Percentiles rank a stretch among this genome's conserved stretches.
Conservation (phyloP, 2,329 filamentous ascomycete genomes). For the Neonectria punicea region DNA sequence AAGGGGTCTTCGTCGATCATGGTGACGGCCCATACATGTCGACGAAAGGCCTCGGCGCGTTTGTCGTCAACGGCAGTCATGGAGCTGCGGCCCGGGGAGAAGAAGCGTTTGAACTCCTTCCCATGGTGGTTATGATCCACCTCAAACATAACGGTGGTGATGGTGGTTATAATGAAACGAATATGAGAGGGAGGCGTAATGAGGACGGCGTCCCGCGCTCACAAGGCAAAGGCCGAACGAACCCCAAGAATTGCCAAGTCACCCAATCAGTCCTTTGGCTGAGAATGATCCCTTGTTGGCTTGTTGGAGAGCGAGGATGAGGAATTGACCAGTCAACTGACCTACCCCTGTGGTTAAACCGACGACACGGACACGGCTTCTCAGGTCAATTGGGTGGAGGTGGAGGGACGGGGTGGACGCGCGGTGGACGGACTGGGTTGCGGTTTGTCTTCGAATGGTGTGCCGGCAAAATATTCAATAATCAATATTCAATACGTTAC, state of each 20-base stretch:
- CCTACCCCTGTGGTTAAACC: constrained; percentile 13
- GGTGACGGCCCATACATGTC: constrained; percentile 41
- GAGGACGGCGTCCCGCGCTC: background rate
- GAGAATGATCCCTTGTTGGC: constrained; percentile 2
- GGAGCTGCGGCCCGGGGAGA: constrained; percentile 41
- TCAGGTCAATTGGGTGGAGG: constrained; percentile 26
- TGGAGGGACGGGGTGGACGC: constrained; percentile 13
- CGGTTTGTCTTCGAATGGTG: constrained; percentile 1
- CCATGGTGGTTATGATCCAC: constrained; percentile 42
- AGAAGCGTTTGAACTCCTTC: constrained; percentile 42
- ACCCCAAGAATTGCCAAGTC: background rate
- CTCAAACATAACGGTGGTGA: constrained; percentile 38
- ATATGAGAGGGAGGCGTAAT: constrained; percentile 6
- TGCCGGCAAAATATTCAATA: constrained; percentile 16
- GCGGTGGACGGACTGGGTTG: background rate
- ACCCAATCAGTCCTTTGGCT: constrained; percentile 2
- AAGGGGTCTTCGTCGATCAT: constrained; percentile 43
- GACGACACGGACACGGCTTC: constrained; percentile 10
- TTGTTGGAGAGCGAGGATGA: background rate
- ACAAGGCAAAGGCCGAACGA: background rate
- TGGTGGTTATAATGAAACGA: constrained; percentile 16
- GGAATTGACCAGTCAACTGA: background rate
- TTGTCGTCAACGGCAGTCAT: constrained; percentile 43
- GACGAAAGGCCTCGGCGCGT: constrained; percentile 41
- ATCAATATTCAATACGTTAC: constrained; percentile 6